A percentile compares a stretch with the other conserved stretches of the same genome.
phyloP scores from a whole-genome alignment of 495 filamentous ascomycete species.

The Podospora comata region DNA sequence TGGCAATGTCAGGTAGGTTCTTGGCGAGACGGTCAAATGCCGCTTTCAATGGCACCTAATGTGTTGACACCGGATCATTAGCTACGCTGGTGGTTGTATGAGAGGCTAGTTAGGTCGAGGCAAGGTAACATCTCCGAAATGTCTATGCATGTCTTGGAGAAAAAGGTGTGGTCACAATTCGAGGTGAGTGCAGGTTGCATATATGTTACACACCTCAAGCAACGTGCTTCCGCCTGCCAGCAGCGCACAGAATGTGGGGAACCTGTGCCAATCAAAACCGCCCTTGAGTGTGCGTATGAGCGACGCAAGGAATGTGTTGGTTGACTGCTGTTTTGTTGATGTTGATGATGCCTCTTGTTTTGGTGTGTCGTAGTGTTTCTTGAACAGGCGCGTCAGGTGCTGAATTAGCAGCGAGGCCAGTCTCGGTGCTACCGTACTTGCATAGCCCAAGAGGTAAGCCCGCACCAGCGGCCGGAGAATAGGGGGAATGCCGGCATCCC shows the following conservation, averaged over 20 bases:
- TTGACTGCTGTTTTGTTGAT: neutral
- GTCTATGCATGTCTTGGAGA: neutral
- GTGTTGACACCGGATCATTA: neutral
- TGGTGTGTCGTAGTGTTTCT: slow-evolving; percentile 20
- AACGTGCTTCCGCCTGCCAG: slow-evolving; percentile 74
- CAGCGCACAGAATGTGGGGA: slow-evolving; percentile 78
- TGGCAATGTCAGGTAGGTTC: slow-evolving; percentile 29
- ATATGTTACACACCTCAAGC: slow-evolving; percentile 51
- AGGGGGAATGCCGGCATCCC: slow-evolving; percentile 41
- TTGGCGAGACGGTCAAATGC: slow-evolving; percentile 25
- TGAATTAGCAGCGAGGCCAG: slow-evolving; percentile 56
- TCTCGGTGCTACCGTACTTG: slow-evolving; percentile 65
- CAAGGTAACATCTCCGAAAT: slow-evolving; percentile 4
- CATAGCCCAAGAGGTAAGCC: slow-evolving; percentile 73
- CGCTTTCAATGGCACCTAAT: slow-evolving; percentile 32
- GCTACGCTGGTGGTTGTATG: slow-evolving; percentile 11
- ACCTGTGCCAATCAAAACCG: slow-evolving; percentile 55
- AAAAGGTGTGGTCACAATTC: neutral
- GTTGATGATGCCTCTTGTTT: neutral
- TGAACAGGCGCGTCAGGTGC: slow-evolving; percentile 33
- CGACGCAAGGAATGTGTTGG: slow-evolving; percentile 40
- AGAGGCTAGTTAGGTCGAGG: neutral
- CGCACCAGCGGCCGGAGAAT: slow-evolving; percentile 59
- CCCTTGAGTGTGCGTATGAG: slow-evolving; percentile 43
- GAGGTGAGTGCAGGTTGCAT: slow-evolving; percentile 4